Evolutionary conservation across 2,329 filamentous ascomycete species (phyloP).

Genomic region (Xylaria hypoxylon): DNA sequence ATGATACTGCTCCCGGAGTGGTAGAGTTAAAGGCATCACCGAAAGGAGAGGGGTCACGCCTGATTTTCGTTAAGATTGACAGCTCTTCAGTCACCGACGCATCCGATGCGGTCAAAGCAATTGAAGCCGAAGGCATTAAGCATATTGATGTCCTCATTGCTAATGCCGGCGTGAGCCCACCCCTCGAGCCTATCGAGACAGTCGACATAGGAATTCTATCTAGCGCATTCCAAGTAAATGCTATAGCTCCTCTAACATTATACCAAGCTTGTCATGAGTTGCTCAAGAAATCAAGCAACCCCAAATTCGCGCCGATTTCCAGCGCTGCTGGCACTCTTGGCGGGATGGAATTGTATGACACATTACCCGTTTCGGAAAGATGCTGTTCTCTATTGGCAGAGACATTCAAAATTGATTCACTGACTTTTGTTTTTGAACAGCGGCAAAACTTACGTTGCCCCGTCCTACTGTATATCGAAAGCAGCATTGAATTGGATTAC

Average conservation of each 20-base stretch:
- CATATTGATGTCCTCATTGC: slow-evolving; percentile 52
- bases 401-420: background rate
- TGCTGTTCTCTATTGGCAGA: background rate
- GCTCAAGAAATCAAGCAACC: slow-evolving; percentile 48
- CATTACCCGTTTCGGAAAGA: background rate
- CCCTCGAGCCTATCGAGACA: slow-evolving; percentile 46
- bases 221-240: slow-evolving; percentile 45
- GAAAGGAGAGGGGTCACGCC: background rate
- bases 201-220: slow-evolving; percentile 46
- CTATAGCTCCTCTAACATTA: slow-evolving; percentile 45
- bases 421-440: slow-evolving; percentile 7
- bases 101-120: slow-evolving; percentile 41
- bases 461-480: slow-evolving; percentile 51
- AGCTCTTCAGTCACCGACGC: slow-evolving; percentile 44
- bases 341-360: slow-evolving; percentile 34
- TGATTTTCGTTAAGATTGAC: slow-evolving; percentile 50
- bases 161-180: slow-evolving; percentile 50
- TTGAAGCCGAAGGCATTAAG: slow-evolving; percentile 42
- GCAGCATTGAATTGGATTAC: slow-evolving; percentile 50
- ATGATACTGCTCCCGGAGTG: slow-evolving; percentile 42
- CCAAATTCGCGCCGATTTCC: slow-evolving; percentile 49
- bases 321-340: slow-evolving; percentile 45
- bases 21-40: slow-evolving; percentile 43
- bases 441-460: slow-evolving; percentile 33
- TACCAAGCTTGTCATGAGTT: slow-evolving; percentile 48